Base-by-base conservation (phyloP, 2,329 filamentous ascomycete genomes). In the Magnaporthiopsis rhizophila region DNA sequence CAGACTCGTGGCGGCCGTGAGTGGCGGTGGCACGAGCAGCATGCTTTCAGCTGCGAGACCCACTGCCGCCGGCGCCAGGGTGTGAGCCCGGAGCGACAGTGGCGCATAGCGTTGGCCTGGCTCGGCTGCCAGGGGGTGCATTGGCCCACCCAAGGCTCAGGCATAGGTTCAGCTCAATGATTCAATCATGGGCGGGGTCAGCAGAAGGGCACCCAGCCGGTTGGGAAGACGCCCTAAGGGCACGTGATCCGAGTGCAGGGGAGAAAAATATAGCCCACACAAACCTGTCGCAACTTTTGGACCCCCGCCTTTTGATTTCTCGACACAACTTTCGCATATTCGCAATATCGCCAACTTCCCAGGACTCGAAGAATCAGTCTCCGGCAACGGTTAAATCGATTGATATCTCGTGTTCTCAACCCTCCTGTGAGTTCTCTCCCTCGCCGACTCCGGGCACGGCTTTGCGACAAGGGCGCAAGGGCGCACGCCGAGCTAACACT, bases 331-430 rank as follows among this genome's bases (percentile, higher is more conserved):
- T 63, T 66, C 64, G 67, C 68, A 53, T 56, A 59, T 32, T 61
- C 58, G 24, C 36, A 32, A 56, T 61, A 64, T 60, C 64, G 58
- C 65, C 57, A 65, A 57, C 64, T 45, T n/a, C 28, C 34, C 56
- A 62, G 90, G 89, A 96, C 92, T 91, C 86, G 91, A 95, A 92
- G 92, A 89, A 86, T 96, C 94, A 97, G 94, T 98, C 94, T 97
- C 94, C 86, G 88, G 65, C 66, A 90, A 88, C 92, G 94, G 94
- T 97, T 97, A 96, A 98, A 96, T 89, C 88, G 94, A 98, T 98
- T 98, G 94, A 92, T 83, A 84, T 89, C 90, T 93, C 90, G 84
- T 89, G 90, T 93, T 92, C 87, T 79, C 72, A 64, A 70, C 70
- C 69, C 70, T 69, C 65, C 45, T 53, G 45, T 53, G 21, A 53